Evolutionary conservation across 73 alveolate species (phyloP).

Genomic region (Paramecium octaurelia): DNA sequence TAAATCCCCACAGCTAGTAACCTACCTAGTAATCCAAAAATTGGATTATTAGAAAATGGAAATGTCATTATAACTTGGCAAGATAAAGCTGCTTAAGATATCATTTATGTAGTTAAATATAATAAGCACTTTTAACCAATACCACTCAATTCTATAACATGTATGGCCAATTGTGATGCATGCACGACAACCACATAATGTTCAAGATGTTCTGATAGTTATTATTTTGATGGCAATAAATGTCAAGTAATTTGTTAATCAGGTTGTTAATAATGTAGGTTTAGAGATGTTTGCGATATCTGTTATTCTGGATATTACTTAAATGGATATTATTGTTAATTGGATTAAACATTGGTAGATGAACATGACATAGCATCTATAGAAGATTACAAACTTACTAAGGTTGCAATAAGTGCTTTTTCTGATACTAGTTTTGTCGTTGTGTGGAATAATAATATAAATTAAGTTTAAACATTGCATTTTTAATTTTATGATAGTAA

Average conservation of each 20-base stretch:
- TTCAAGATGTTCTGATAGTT: not conserved
- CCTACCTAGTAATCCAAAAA: not conserved
- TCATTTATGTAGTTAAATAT: not conserved
- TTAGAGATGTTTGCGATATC: not conserved
- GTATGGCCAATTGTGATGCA: not conserved
- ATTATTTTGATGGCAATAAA: not conserved
- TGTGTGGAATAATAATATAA: not conserved
- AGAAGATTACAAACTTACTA: not conserved
- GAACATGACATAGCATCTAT: not conserved
- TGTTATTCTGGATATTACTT: not conserved
- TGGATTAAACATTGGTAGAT: not conserved
- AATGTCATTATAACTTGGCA: not conserved
- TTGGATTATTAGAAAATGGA: not conserved
- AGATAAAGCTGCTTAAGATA: not conserved
- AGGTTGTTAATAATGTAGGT: not conserved
- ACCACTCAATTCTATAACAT: not conserved
- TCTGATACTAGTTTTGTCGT: not conserved
- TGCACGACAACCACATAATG: not conserved
- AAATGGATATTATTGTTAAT: not conserved
- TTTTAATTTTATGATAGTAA: not conserved
- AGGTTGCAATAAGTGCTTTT: not conserved
- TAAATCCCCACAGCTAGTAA: not conserved
- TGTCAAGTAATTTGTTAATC: not conserved
- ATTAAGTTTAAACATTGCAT: not conserved
- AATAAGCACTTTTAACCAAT: not conserved